These are phyloP conservation scores for Erythrobasidium hasegawianum DNA, from an alignment of 1,284 basidiomycete species.

Conservation along the genomic window DNA sequence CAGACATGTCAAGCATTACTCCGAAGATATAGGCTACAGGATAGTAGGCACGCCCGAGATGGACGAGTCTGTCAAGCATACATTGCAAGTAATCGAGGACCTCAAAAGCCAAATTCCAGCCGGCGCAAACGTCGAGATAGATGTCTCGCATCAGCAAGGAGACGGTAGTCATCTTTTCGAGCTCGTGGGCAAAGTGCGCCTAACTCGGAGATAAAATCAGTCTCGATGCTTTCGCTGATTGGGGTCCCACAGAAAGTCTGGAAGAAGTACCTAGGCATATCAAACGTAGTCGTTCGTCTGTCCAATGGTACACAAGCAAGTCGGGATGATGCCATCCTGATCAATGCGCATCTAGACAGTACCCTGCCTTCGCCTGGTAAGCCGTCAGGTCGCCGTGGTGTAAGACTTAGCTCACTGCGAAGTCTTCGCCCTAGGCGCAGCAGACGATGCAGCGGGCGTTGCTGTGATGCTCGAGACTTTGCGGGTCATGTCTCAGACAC, in stretches of 20 bases:
- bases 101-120: constrained; percentile 57
- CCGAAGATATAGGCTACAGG: constrained; percentile 80
- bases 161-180: constrained; percentile 72
- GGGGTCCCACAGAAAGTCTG: constrained; percentile 63
- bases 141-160: constrained; percentile 80
- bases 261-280: constrained; percentile 80
- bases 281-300: constrained; percentile 83
- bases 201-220: background rate
- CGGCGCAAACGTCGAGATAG: constrained; percentile 65
- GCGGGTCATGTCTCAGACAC: constrained; percentile 70
- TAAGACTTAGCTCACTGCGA: too few relatives aligned
- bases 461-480: constrained; percentile 90
- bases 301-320: constrained; percentile 68
- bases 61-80: constrained; percentile 77
- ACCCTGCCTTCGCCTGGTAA: constrained; percentile 57
- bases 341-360: constrained; percentile 84
- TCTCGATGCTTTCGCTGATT: background rate
- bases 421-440: constrained; percentile 77
- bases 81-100: constrained; percentile 63
- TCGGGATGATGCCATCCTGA: constrained; percentile 75
- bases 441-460: constrained; percentile 70
- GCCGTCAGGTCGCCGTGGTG: too few relatives aligned
- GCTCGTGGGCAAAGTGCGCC: constrained; percentile 45
- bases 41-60: constrained; percentile 90
- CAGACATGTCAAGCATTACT: constrained; percentile 37